Base-by-base conservation (phyloP, 352 stramenopile species). In the Blastocystis sp. region DNA sequence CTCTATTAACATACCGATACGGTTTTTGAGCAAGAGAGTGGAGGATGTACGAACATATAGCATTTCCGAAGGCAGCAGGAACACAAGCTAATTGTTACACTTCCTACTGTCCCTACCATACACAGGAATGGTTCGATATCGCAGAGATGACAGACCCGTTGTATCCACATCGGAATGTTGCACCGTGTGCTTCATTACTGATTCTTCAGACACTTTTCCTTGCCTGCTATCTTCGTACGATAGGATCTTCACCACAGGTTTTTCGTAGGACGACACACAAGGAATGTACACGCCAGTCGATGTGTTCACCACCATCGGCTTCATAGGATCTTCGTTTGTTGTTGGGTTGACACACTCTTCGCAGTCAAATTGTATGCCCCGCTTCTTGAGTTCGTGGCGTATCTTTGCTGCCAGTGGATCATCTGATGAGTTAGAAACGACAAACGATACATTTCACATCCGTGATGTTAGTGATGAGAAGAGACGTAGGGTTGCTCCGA, bases 61-160 rank as follows among this genome's bases (percentile, higher is more conserved):
- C 94, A 91, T 98, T 95, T n/a, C 96, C 96, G 91, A 98, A 98
- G 76, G 99, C 96, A 45, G 96, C 96, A 0, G 97, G 97, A 82
- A 95, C 94, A 20, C 73, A 85, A 2, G 24, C 69, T 81, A 16
- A 16, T 16, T 20, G 11, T 63, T 3, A 63, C 63, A 41, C 39
- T 18, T 2, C 26, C 24, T 2, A 8, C 16, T 26, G 9, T 3
- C 20, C 69, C 94, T 95, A n/a, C 96, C 96, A 7, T 98, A 91
- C 30, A 98, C 97, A 0, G 96, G 96, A 68, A 98, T 95, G 37
- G 98, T 94, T 37, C 96, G 95, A 59, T 98, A 94, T 50, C 97
- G 93, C 91, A 99, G 98, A 79, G 98, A 96, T 81, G 98, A 95
- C 34, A 98, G 94, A 73, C 95, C 96, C 76, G 96, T 96, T 93